These are phyloP conservation scores for Chimonanthus salicifolius DNA, from an alignment of 164 flowering plant genomes.

Conservation along the genomic window DNA sequence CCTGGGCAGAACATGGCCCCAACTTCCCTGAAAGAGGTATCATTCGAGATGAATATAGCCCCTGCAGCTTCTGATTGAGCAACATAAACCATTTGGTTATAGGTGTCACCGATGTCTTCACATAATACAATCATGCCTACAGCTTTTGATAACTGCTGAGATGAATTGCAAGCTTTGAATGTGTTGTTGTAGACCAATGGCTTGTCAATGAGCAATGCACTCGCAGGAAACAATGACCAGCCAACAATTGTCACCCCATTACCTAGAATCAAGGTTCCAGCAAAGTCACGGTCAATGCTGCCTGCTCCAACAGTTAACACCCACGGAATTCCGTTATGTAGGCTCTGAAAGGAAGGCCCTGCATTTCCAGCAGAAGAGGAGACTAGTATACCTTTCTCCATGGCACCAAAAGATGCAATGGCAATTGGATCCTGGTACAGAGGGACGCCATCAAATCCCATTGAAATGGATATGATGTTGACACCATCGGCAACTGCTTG, in stretches of 20 bases:
- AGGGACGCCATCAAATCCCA: slow-evolving; percentile 22
- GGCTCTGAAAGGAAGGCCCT: slow-evolving; percentile 21
- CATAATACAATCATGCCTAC: slow-evolving; percentile 17
- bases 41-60: slow-evolving; percentile 41
- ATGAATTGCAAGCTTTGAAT: slow-evolving; percentile 4
- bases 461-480: slow-evolving; percentile 37
- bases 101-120: slow-evolving; percentile 8
- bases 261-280: slow-evolving; percentile 15
- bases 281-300: slow-evolving; percentile 22
- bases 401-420: slow-evolving; percentile 38
- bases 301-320: slow-evolving; percentile 39
- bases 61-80: slow-evolving; percentile 23
- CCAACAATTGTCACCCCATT: slow-evolving; percentile 9
- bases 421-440: slow-evolving; percentile 26
- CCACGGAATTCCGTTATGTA: slow-evolving; percentile 44
- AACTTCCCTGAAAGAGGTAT: neutral
- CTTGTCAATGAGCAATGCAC: neutral
- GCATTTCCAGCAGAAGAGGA: slow-evolving; percentile 35
- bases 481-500: slow-evolving; percentile 45
- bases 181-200: slow-evolving; percentile 11
- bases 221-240: slow-evolving; percentile 17
- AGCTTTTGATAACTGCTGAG: neutral
- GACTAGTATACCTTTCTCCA: slow-evolving; percentile 38
- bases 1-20: slow-evolving; percentile 18
- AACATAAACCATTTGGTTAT: slow-evolving; percentile 24